Evolutionary conservation across 192 early-diverging fungal genomes (phyloP), one percentile per base, ranked within the genome.

Genomic region (Mortierella hygrophila): DNA sequence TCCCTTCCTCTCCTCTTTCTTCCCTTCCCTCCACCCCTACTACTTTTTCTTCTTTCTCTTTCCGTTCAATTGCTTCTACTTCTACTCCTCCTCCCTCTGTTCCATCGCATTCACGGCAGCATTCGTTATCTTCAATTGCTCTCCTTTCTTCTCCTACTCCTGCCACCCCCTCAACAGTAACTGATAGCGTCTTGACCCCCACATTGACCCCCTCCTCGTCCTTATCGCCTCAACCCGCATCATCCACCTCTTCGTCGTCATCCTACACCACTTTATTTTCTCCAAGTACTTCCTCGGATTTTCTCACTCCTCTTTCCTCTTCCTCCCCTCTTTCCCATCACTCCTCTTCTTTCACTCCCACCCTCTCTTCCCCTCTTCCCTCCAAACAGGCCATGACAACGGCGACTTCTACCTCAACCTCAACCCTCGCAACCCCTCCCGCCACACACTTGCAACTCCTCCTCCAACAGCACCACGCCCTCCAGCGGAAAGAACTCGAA

Each of bases 391-490:
- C 38, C 70, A 71, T 71, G 41, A 71, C 70, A 23, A 71, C 74
- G 23, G 26, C 70, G n/a, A 49, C 80, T 35, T 76, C 52, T 4
- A 15, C 80, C 44, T 76, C 52, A 10, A 15, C 76, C 49, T 38
- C 68, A 18, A 46, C 72, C 40, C 16, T 38, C 75, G 21, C 47
- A 18, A 29, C 75, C 23, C 60, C 74, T 1, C 49, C n/a, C 29
- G 78, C 75, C 11, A 26, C 78, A 63, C 79, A 85, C 77, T 78
- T 85, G 35, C 83, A 85, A 57, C 18, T 85, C 6, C 78, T 85
- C 35, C 83, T 85, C 35, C 78, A 85, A 54, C 83, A 85, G 46
- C 83, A 85, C 49, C 83, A 85, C 75, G 83, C 78, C 18, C 68
- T 85, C 20, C 78, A 85, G 49, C 73, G 78, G 3, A 54, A 80